Base-by-base conservation (phyloP, 2,329 filamentous ascomycete genomes). In the Shiraia bambusicola region DNA sequence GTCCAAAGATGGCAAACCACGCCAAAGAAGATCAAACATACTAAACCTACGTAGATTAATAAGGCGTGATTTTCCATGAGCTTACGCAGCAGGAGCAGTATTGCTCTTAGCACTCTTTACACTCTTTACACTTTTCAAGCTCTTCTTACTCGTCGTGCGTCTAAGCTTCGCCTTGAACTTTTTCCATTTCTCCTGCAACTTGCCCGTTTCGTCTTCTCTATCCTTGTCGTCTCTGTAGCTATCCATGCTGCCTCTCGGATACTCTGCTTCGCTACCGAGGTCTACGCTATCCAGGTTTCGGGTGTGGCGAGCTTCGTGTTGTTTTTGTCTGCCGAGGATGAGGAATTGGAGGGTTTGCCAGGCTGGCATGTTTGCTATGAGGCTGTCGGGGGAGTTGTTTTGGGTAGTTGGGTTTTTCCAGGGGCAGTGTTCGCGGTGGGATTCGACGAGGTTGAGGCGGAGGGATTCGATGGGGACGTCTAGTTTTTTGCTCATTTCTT, bases 371-470 rank as follows among this genome's bases (percentile, higher is more conserved):
- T 60, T 50, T 15, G 58, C 56, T 6, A 67, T 61, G 1, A 58
- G 58, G 1, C 63, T 52, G 29, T 66, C 62, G 8, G 36, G 37
- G 1, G 59, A 48, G 43, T 69, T 69, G 3, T 42, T 52, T 30
- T 71, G 67, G 0, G 65, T 52, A 3, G 43, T 50, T 0, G 56
- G 50, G 40, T 69, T 71, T 40, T 67, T 69, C 69, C 68, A 71
- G 0, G 68, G 68, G 31, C 69, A 71, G 45, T 71, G 66, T 33
- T 70, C 64, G 45, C 68, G 66, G 38, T 71, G 69, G 1, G 58
- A 52, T 39, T 69, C 65, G 5, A 69, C 41, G 6, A 69, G 53
- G 24, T 70, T 65, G 28, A 71, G 61, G 1, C 60, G 57, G 1
- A 70, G 57, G 3, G 49, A 49, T 24, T 55, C 54, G 6, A 66